A percentile compares a stretch with the other conserved stretches of the same genome.
Conservation (phyloP, 768 basidiomycete genomes). For the Tremella fuciformis region DNA sequence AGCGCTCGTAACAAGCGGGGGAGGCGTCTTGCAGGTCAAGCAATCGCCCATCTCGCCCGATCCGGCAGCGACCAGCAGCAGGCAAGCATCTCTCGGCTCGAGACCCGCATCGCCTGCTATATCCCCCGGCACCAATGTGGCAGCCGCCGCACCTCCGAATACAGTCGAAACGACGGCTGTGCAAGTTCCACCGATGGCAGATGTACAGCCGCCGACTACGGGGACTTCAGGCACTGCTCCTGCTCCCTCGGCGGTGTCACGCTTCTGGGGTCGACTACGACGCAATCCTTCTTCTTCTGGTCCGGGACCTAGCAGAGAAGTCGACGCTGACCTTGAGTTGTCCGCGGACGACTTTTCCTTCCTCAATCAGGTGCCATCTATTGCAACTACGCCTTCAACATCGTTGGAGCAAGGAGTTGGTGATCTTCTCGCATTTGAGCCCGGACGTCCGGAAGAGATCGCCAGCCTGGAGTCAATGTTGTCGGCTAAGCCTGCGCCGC, state of each 20-base stretch:
- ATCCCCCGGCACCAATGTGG: neutral
- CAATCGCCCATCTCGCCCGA: neutral
- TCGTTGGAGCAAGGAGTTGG: constrained; percentile 52
- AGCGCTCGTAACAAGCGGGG: constrained; percentile 45
- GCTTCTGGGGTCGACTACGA: constrained; percentile 76
- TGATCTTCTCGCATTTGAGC: constrained; percentile 55
- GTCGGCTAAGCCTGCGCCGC: constrained; percentile 22
- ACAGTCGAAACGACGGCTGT: neutral
- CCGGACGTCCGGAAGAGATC: constrained; percentile 28
- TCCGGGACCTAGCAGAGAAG: constrained; percentile 45
- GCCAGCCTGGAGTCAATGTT: constrained; percentile 44
- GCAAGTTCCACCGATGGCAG: constrained; percentile 3
- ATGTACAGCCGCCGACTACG: neutral
- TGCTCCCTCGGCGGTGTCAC: constrained; percentile 68
- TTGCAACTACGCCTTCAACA: constrained; percentile 17
- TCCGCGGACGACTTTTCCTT: constrained; percentile 80
- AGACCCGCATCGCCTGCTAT: constrained; percentile 14
- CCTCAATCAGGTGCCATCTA: constrained; percentile 54
- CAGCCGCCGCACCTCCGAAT: neutral
- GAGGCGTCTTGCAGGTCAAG: constrained; percentile 48
- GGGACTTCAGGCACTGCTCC: constrained; percentile 10
- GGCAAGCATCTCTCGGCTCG: neutral
- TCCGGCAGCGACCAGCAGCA: neutral
- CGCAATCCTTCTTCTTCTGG: constrained; percentile 49
- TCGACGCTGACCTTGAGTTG: constrained; percentile 62